Evolutionary conservation across 768 basidiomycete species (phyloP).

Genomic region (Boletus sp.): DNA sequence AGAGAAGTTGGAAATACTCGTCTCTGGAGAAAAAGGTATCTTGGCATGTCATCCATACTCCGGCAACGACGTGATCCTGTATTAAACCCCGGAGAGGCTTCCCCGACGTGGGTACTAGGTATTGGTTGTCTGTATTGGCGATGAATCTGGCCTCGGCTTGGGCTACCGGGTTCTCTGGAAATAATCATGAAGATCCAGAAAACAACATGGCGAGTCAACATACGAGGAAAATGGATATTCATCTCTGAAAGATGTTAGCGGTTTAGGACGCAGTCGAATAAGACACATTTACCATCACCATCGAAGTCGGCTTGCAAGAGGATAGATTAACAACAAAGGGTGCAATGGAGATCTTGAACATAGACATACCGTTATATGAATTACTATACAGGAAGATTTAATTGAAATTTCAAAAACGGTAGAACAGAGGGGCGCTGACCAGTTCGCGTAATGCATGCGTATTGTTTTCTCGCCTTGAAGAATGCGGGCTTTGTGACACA

Average conservation of each 20-base stretch:
- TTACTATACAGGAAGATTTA: slow-evolving; percentile 53
- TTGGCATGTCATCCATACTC: slow-evolving; percentile 98
- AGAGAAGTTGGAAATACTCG: slow-evolving; percentile 93
- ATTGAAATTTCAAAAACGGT: slow-evolving; percentile 1
- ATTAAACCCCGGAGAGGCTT: slow-evolving; percentile 97
- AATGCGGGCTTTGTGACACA: slow-evolving; percentile 92
- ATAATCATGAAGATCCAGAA: not conserved
- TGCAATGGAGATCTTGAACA: slow-evolving; percentile 3
- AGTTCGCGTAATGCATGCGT: slow-evolving; percentile 99
- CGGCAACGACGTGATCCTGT: slow-evolving; percentile 98
- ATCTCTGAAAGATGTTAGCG: slow-evolving; percentile 59
- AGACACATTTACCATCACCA: slow-evolving; percentile 64
- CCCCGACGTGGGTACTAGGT: slow-evolving; percentile 97
- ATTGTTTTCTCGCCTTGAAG: slow-evolving; percentile 97
- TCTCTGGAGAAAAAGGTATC: slow-evolving; percentile 93
- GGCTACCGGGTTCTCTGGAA: slow-evolving; percentile 86
- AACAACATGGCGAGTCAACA: slow-evolving; percentile 29
- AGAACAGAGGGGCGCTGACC: slow-evolving; percentile 48
- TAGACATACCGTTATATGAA: slow-evolving; percentile 84
- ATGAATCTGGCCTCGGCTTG: slow-evolving; percentile 92
- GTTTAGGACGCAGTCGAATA: not conserved
- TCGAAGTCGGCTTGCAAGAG: slow-evolving; percentile 75
- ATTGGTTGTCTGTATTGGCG: slow-evolving; percentile 98
- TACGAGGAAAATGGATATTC: slow-evolving; percentile 99
- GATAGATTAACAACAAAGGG: slow-evolving; percentile 5